Evolutionary conservation across 192 early-diverging fungal genomes (phyloP).

Genomic region (Coemansia pectinata): DNA sequence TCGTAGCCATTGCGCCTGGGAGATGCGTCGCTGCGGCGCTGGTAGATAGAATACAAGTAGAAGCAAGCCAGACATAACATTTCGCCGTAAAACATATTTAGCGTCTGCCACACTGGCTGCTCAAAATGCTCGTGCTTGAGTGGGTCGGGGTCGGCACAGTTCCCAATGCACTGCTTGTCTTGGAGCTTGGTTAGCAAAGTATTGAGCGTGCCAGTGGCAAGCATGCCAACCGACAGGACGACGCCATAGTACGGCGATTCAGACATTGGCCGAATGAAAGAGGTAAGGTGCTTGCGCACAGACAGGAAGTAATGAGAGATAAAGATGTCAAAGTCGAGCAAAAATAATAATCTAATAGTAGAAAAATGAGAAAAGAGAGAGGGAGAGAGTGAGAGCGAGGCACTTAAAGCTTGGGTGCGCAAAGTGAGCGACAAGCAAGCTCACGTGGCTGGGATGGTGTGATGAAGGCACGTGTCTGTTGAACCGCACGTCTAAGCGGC

Average conservation of each 20-base stretch:
- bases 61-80: slow-evolving; percentile 72
- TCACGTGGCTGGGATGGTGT: slow-evolving; percentile 7
- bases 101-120: slow-evolving; percentile 97
- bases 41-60: slow-evolving; percentile 51
- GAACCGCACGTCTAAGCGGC: slow-evolving; percentile 8
- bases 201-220: slow-evolving; percentile 74
- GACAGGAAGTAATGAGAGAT: background rate
- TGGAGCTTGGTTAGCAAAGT: slow-evolving; percentile 86
- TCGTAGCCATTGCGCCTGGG: slow-evolving; percentile 30
- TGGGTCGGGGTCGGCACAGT: slow-evolving; percentile 80
- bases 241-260: slow-evolving; percentile 33
- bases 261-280: slow-evolving; percentile 20
- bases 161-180: slow-evolving; percentile 87
- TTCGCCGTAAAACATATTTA: slow-evolving; percentile 98
- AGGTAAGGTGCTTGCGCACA: background rate
- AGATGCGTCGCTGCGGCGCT: slow-evolving; percentile 15
- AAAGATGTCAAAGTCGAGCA: background rate
- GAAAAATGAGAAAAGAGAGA: background rate
- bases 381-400: slow-evolving; percentile 1
- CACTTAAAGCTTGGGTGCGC: background rate
- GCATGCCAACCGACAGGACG: slow-evolving; percentile 70
- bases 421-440: background rate
- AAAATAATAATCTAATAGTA: slow-evolving; percentile 1
- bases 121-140: slow-evolving; percentile 77
- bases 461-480: slow-evolving; percentile 4